Base-by-base conservation (phyloP, 2,329 filamentous ascomycete species). In the Aspergillus arachidicola region DNA sequence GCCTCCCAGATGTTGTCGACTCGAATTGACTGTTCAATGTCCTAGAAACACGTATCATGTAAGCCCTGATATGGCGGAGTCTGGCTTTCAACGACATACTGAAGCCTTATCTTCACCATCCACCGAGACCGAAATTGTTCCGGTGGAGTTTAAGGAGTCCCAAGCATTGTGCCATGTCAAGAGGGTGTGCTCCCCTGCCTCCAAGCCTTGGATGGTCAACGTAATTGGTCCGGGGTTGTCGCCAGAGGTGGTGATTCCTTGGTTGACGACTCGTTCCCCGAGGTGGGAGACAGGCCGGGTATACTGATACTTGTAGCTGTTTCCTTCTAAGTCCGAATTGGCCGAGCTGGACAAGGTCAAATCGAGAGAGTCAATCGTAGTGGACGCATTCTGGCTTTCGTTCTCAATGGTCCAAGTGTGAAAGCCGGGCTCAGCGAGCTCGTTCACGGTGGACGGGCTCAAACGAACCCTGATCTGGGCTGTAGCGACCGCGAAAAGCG, bases 1-100 rank as follows among this genome's bases (percentile, higher is more conserved):
- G 62, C 19, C 28, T 64, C 62, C 62, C 62, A 64, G 50, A 62
- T 59, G 30, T 64, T 64, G 45, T 64, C 62, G 1, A 62, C 16
- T 0, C 62, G 59, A 11, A 59, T 26, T 0, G 62, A 59, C 28
- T 57, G 62, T 12, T 54, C 34, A 12, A 62, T 45, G 4, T 46
- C 26, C 50, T 60, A 23, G 28, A 19, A 16, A 6, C 1, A 6
- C 14, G 6, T 0, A 16, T n/a, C 21, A n/a, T 28, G 46, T 38
- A 5, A 41, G n/a, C 4, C 6, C 2, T n/a, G 7, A 48, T n/a
- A 11, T 0, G 7, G 50, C 7, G n/a, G 14, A 3, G 3, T 16
- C 26, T n/a, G 26, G 26, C 6, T 23, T 51, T 0, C 14, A n/a
- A 16, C 11, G 30, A 56, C 59, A n/a, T 46, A 64, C 62, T 32